Conservation (phyloP, 1,139 yeast genomes). For the Pichia sp. region DNA sequence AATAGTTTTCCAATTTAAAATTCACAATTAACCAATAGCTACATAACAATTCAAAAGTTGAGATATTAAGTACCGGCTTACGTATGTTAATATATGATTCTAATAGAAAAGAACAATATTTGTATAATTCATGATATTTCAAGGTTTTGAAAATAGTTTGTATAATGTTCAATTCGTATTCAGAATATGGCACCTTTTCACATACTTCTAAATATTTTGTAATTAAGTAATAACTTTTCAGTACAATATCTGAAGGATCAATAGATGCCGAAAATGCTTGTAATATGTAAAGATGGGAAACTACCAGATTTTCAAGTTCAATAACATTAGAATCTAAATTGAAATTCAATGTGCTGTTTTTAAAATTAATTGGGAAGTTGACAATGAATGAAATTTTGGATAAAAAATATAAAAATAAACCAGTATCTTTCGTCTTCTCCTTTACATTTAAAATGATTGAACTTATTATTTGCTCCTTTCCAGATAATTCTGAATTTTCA, state of each 20-base stretch:
- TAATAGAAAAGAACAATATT: slow-evolving; percentile 12
- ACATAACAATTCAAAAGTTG: not conserved
- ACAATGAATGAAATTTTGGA: slow-evolving; percentile 23
- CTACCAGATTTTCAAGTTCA: slow-evolving; percentile 15
- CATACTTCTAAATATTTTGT: slow-evolving; percentile 12
- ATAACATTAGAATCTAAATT: slow-evolving; percentile 13
- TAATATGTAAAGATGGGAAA: slow-evolving; percentile 20
- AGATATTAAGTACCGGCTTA: not conserved
- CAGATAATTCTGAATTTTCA: slow-evolving; percentile 10
- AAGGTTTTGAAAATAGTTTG: slow-evolving; percentile 10
- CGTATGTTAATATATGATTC: slow-evolving; percentile 4
- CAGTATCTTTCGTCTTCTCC: slow-evolving; percentile 23
- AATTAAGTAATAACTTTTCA: slow-evolving; percentile 18
- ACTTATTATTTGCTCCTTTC: slow-evolving; percentile 17
- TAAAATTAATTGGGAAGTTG: slow-evolving; percentile 23
- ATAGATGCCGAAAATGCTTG: slow-evolving; percentile 13
- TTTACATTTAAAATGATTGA: slow-evolving; percentile 20
- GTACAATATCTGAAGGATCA: not conserved
- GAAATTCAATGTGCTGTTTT: slow-evolving; percentile 15
- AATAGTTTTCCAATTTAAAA: not conserved
- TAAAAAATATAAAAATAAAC: slow-evolving; percentile 25
- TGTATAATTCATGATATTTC: slow-evolving; percentile 16
- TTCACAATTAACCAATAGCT: not conserved
- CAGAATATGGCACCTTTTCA: not conserved
- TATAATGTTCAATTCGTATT: slow-evolving; percentile 17